phyloP scores from a whole-genome alignment of 108 stramenopile genomes.

The Cyclotella atomus region DNA sequence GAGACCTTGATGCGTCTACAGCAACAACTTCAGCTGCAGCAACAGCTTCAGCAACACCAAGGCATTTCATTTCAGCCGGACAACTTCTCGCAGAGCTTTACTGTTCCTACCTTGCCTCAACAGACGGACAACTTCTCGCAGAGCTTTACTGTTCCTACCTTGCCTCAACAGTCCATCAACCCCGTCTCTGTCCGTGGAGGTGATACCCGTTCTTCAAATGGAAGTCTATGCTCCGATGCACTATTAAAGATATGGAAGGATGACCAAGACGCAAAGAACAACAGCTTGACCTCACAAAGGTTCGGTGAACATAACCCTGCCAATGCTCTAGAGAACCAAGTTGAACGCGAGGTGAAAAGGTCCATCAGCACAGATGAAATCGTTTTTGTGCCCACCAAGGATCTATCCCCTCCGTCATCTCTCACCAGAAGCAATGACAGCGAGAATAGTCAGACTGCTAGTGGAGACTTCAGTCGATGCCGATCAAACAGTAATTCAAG shows the following conservation, averaged over 20 bases:
- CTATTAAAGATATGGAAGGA: neutral
- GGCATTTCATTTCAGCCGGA: neutral
- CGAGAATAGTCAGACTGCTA: neutral
- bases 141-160: neutral
- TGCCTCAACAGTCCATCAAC: neutral
- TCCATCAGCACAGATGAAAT: neutral
- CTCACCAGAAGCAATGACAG: neutral
- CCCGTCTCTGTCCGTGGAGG: neutral
- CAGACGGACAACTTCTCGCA: neutral
- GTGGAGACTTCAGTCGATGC: neutral
- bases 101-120: neutral
- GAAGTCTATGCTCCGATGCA: neutral
- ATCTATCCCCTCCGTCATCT: neutral
- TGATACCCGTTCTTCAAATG: neutral
- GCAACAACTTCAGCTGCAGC: neutral
- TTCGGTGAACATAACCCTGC: neutral
- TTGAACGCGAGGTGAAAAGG: neutral
- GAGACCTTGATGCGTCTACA: neutral
- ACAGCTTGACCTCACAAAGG: neutral
- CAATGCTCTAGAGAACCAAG: neutral
- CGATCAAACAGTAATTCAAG: slow-evolving; percentile 19
- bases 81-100: neutral
- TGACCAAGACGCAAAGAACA: neutral
- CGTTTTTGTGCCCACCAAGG: slow-evolving; percentile 1
- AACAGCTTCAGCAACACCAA: neutral